These are phyloP conservation scores for Boletus rufocinnamomeus DNA, from an alignment of 768 basidiomycete genomes.

Conservation along the genomic window DNA sequence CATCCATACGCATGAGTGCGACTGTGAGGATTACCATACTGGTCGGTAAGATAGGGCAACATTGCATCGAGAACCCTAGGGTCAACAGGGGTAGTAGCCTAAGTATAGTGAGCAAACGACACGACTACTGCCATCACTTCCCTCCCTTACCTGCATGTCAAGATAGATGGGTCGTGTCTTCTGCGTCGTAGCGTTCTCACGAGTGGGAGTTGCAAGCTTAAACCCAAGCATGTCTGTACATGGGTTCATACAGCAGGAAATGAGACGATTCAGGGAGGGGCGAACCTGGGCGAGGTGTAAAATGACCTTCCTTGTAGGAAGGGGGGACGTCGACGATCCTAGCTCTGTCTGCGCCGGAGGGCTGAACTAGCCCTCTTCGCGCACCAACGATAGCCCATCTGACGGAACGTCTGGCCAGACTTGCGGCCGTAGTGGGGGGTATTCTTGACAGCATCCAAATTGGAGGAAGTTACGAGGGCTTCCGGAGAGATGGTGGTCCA, in stretches of 20 bases:
- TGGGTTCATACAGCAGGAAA: constrained; percentile 1
- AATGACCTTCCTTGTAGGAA: constrained; percentile 65
- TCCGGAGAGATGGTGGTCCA: constrained; percentile 15
- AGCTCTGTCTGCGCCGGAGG: constrained; percentile 79
- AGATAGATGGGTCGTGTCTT: constrained; percentile 92
- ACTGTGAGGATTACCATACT: constrained; percentile 97
- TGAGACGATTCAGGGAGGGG: neutral
- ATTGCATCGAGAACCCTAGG: constrained; percentile 96
- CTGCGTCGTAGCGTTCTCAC: constrained; percentile 56
- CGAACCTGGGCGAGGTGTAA: constrained; percentile 70
- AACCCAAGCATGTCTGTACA: constrained; percentile 84
- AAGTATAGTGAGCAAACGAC: constrained; percentile 11
- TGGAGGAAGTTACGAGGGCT: constrained; percentile 3
- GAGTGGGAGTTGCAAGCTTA: constrained; percentile 65
- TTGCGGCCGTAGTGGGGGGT: constrained; percentile 40
- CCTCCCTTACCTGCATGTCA: constrained; percentile 83
- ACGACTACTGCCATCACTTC: neutral
- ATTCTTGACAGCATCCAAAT: constrained; percentile 59
- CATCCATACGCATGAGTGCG: constrained; percentile 99
- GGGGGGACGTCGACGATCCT: constrained; percentile 82
- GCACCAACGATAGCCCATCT: constrained; percentile 27
- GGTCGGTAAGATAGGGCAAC: constrained; percentile 93
- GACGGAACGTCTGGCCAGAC: constrained; percentile 29
- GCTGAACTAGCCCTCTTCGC: constrained; percentile 72
- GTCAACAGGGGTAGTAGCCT: constrained; percentile 98